phyloP scores from a whole-genome alignment of 305 asterid species.

The Fraxinus angustifolia region DNA sequence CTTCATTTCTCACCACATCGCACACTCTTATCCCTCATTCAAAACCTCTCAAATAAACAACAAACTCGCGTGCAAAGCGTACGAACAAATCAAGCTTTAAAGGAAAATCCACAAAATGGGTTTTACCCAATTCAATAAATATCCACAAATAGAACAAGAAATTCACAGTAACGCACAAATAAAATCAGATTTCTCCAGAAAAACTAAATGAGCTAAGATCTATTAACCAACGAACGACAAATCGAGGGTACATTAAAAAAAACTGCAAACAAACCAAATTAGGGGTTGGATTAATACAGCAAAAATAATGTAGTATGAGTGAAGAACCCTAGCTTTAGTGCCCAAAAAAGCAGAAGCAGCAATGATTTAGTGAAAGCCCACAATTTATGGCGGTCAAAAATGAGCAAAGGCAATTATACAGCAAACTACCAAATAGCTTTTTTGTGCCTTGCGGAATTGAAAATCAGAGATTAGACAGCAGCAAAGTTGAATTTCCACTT shows the following conservation, averaged over 20 bases:
- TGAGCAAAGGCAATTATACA: slow-evolving; percentile 29
- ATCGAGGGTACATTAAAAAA: neutral
- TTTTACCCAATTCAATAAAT: slow-evolving; percentile 23
- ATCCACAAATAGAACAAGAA: slow-evolving; percentile 11
- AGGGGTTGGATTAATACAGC: slow-evolving; percentile 31
- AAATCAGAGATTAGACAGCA: neutral
- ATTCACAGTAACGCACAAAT: slow-evolving; percentile 10
- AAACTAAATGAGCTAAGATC: slow-evolving; percentile 21
- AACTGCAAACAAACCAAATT: slow-evolving; percentile 10
- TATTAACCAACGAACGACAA: slow-evolving; percentile 19
- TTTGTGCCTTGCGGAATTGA: slow-evolving; percentile 26
- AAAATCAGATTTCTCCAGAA: slow-evolving; percentile 19
- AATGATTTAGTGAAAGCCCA: slow-evolving; percentile 54
- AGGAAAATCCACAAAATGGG: slow-evolving; percentile 25
- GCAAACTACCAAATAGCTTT: slow-evolving; percentile 25
- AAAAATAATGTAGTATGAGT: slow-evolving; percentile 27
- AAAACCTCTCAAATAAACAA: slow-evolving; percentile 22
- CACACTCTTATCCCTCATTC: slow-evolving; percentile 33
- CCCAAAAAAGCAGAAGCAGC: slow-evolving; percentile 56
- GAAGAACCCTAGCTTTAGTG: slow-evolving; percentile 47
- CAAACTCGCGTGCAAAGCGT: slow-evolving; percentile 15
- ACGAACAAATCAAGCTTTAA: slow-evolving; percentile 3
- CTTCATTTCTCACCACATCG: slow-evolving; percentile 69
- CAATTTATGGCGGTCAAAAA: slow-evolving; percentile 52
- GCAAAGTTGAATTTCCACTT: slow-evolving; percentile 25